Evolutionary conservation across 2,329 filamentous ascomycete species (phyloP).

Genomic region (Canariomyces notabilis): DNA sequence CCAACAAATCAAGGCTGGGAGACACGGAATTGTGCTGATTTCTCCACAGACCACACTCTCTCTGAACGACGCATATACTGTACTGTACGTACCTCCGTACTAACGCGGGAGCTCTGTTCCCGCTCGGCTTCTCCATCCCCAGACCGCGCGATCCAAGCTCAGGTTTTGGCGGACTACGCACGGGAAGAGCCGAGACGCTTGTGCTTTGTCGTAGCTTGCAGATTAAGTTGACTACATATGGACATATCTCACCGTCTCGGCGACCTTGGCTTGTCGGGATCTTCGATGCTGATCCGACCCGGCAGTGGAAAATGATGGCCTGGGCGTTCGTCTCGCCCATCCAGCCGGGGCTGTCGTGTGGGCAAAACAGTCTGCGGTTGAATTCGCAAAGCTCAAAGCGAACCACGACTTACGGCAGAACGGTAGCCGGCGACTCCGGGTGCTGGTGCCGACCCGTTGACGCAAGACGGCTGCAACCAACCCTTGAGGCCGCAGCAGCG

Average conservation of each 20-base stretch:
- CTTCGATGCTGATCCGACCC: slow-evolving; percentile 16
- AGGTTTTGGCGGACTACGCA: slow-evolving; percentile 3
- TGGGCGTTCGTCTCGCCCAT: slow-evolving; percentile 2
- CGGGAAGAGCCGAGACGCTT: slow-evolving; percentile 8
- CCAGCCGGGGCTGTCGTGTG: slow-evolving; percentile 14
- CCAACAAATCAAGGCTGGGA: no score
- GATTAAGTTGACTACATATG: no score
- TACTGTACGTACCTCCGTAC: no score
- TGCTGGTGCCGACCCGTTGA: slow-evolving; percentile 18
- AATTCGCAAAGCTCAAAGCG: not conserved
- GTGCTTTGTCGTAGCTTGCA: no score
- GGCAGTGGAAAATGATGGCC: slow-evolving; percentile 12
- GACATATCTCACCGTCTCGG: not conserved
- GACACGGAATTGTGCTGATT: not conserved
- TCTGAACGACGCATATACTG: not conserved
- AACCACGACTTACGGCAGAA: slow-evolving; percentile 1
- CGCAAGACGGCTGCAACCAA: slow-evolving; percentile 12
- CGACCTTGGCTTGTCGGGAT: slow-evolving; percentile 16
- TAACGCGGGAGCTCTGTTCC: slow-evolving; percentile 4
- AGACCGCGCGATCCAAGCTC: not conserved
- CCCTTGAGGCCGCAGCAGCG: not conserved
- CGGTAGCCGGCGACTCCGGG: slow-evolving; percentile 8
- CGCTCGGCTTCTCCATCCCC: slow-evolving; percentile 1
- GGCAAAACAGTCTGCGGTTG: slow-evolving; percentile 21
- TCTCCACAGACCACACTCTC: slow-evolving; percentile 2